Evolutionary conservation across 2,329 filamentous ascomycete species (phyloP), one percentile per base, ranked within the genome.

Genomic region (Sordariomycetes sp.): DNA sequence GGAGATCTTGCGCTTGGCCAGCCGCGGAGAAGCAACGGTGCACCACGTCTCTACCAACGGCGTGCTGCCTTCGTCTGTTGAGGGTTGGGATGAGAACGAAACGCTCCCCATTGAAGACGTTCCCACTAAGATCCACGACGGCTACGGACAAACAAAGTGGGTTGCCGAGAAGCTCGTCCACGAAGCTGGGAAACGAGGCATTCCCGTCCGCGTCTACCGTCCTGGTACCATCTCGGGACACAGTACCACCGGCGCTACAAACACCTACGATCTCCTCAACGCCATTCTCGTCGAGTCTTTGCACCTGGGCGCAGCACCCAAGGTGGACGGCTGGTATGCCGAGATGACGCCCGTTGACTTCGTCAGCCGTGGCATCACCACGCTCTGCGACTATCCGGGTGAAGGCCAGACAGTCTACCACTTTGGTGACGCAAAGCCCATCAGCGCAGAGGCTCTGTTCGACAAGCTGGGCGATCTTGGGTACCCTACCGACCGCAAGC

Each of bases 311-410:
- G 72, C 73, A 43, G 73, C 73, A 2, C 83, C 84, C 0, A 69
- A 83, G 34, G 76, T 87, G 4, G 68, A 80, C 32, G 77, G 77
- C 27, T 90, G 84, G 84, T 74, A 79, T 32, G 73, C 82, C 2
- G 84, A 90, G 58, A 88, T 88, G 83, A 87, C 84, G 0, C 83
- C 84, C 0, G 84, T 86, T 11, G 83, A 90, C 55, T 87, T 85
- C 47, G 82, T 87, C 38, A 83, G 78, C 57, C 77, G 76, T 42
- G 76, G 82, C 4, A 84, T 90, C 43, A 63, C 83, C 17, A 75
- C 81, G 14, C 68, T 88, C 15, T 70, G 79, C 26, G 76, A 80
- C 43, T 69, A 85, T 38, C 70, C 61, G 1, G 66, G 78, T 8
- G 79, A 84, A 46, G 66, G 76, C 8, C 80, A 83, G 47, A 66